A percentile compares a stretch with the other conserved stretches of the same genome.
Conservation (phyloP, 2,329 filamentous ascomycete genomes). For the Cercospora sesami region DNA sequence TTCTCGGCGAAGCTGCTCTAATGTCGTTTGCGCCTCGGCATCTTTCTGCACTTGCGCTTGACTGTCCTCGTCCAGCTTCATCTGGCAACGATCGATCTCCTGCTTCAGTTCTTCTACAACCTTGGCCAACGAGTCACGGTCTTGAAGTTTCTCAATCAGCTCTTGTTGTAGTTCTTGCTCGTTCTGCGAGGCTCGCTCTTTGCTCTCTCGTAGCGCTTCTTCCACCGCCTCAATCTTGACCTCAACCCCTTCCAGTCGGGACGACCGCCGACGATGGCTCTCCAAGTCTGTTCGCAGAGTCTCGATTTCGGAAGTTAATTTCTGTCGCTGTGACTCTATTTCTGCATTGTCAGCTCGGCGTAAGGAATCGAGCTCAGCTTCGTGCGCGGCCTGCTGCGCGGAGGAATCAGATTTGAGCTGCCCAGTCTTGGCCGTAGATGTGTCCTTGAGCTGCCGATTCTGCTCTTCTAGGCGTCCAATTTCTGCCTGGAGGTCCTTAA, state of each 20-base stretch:
- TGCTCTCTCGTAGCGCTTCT: slow-evolving; percentile 34
- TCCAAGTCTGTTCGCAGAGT: slow-evolving; percentile 33
- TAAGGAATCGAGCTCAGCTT: slow-evolving; percentile 18
- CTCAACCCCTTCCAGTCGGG: slow-evolving; percentile 34
- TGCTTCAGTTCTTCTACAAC: slow-evolving; percentile 38
- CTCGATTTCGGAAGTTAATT: slow-evolving; percentile 29
- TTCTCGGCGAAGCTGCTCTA: slow-evolving; percentile 29
- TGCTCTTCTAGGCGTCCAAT: slow-evolving; percentile 25
- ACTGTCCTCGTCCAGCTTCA: slow-evolving; percentile 37
- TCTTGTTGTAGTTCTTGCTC: slow-evolving; percentile 36
- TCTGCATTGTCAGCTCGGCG: slow-evolving; percentile 22
- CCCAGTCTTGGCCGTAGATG: not conserved
- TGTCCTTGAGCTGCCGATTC: slow-evolving; percentile 21
- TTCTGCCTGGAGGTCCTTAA: slow-evolving; percentile 32
- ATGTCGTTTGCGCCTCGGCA: slow-evolving; percentile 26
- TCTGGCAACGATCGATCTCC: slow-evolving; percentile 40
- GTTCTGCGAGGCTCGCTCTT: slow-evolving; percentile 31
- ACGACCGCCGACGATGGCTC: slow-evolving; percentile 28
- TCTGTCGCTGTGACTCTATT: slow-evolving; percentile 25
- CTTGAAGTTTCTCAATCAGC: slow-evolving; percentile 35
- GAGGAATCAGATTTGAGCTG: not conserved
- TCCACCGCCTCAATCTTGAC: slow-evolving; percentile 38
- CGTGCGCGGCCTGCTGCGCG: not conserved
- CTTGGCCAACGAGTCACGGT: slow-evolving; percentile 34
- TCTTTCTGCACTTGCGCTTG: slow-evolving; percentile 35